phyloP scores from a whole-genome alignment of 352 stramenopile genomes.

The Phytophthora vignae region DNA sequence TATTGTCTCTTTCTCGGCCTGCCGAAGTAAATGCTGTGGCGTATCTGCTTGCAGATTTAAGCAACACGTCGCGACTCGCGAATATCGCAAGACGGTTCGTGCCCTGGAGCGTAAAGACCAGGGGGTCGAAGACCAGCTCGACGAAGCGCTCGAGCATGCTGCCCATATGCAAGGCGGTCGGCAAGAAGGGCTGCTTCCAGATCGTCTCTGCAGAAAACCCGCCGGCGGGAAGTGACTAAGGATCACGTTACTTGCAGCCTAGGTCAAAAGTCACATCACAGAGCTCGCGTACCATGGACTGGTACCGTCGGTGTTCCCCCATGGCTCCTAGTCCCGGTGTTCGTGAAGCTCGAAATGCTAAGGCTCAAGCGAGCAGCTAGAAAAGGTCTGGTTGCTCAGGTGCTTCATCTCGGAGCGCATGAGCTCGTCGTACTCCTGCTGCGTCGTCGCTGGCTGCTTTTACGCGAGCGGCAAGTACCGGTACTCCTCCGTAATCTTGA shows the following conservation, averaged over 20 bases:
- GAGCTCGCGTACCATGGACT: conserved; percentile 96
- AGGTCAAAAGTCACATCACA: conserved; percentile 68
- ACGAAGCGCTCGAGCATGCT: conserved; percentile 83
- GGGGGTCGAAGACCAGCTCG: conserved; percentile 85
- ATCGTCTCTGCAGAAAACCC: conserved; percentile 79
- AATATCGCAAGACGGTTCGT: conserved; percentile 73
- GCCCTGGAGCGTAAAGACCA: conserved; percentile 83
- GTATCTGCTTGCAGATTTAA: conserved; percentile 82
- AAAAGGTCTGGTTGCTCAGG: conserved; percentile 94
- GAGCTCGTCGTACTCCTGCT: conserved; percentile 92
- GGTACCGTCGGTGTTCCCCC: conserved; percentile 96
- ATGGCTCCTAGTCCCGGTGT: conserved; percentile 90
- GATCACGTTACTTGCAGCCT: conserved; percentile 74
- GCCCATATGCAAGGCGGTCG: conserved; percentile 59
- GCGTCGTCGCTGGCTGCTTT: conserved; percentile 91
- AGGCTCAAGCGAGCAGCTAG: conserved; percentile 95
- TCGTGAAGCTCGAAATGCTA: conserved; percentile 92
- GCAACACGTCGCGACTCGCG: conserved; percentile 65
- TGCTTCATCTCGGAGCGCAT: conserved; percentile 93
- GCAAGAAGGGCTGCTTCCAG: conserved; percentile 72
- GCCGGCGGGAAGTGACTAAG: conserved; percentile 82
- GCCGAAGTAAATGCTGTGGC: conserved; percentile 83
- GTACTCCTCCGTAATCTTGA: conserved; percentile 68
- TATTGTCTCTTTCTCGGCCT: conserved; percentile 16
- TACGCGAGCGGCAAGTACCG: conserved; percentile 77